Base-by-base conservation (phyloP, 116 monocot genomes). In the Iris pallida region DNA sequence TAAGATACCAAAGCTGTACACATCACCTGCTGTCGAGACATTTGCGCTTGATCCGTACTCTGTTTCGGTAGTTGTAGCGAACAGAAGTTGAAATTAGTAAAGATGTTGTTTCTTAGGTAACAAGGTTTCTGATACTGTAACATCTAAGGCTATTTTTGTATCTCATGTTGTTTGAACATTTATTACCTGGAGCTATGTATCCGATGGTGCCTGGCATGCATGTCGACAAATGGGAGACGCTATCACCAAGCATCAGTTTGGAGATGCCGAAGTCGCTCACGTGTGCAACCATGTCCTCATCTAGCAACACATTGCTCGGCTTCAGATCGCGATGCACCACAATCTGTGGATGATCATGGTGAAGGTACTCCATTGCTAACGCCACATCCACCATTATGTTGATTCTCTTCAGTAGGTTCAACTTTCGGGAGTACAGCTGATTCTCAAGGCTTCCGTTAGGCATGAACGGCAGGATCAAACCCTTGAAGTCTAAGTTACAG, bases 251-350 rank as follows among this genome's bases (percentile, higher is more conserved):
- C 43, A 75, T 15, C 14, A 75, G 44, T 45, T 65, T 80, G 7
- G 80, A n/a, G 6, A 80, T 74, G 49, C 75, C 75, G 5, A 80
- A 80, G 44, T 75, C 70, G 6, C 52, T 18, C 1, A 75, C 15
- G 42, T 61, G 57, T 16, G 66, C 71, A 48, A 12, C 42, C 71
- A 67, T 71, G 1, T 81, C 63, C 15, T 76, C 62, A 51, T 81
- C 76, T 5, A 81, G 13, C 11, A 81, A 61, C 1, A 81, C 19
- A 55, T 80, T 80, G 14, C 64, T 71, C 13, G 75, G 80, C 59
- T 80, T 80, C 60, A 80, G 6, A 53, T 81, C 81, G 41, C 66
- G 68, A 42, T 76, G 81, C 53, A 81, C 11, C 8, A 81, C 71
- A 13, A 71, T 59, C 10, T 74, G 18, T 9, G 20, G 55, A 45